Base-by-base conservation (phyloP, 169 alveolate genomes). In the Cryptosporidium ubiquitum region DNA sequence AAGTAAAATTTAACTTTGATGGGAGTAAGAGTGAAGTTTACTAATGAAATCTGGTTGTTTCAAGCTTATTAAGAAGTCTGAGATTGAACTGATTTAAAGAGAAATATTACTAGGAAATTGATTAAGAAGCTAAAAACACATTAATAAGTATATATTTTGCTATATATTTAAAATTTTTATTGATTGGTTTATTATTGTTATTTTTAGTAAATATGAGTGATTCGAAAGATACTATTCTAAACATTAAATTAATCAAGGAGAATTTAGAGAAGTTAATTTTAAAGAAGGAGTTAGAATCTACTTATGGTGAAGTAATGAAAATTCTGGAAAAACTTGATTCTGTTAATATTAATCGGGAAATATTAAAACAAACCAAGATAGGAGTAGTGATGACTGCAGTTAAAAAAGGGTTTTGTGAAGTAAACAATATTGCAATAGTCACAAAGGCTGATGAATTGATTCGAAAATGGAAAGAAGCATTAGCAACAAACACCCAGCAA, bases 311-410 rank as follows among this genome's bases (percentile, higher is more conserved):
- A 47, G 70, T 93, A 57, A 64, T 68, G 20, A 71, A 42, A 14
- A 47, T 42, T 57, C 91, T 94, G 52, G 73, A 60, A 51, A 84
- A 51, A 44, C 91, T 94, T 84, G 94, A 93, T 10, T 70, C 52
- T 16, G 66, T 94, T 7, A 75, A 86, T 47, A 84, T 94, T 47
- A 93, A 94, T 73, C 86, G 95, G 61, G 92, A 92, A 66, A 60
- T 94, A 66, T 85, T 94, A n/a, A 93, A 93, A 86, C 79, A 44
- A 42, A 94, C 97, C 2, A 92, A 93, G 26, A 94, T 94, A 39
- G 97, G 97, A 18, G 92, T 89, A n/a, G 84, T 93, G 16, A 93
- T 94, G 74, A 94, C 95, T 20, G 92, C 92, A 42, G 91, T 94
- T 42, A 85, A 95, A 16, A 93, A 89, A 71, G 35, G 52, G 29